Base-by-base conservation (phyloP, 1,139 yeast species). In the Geotrichum carabidarum region DNA sequence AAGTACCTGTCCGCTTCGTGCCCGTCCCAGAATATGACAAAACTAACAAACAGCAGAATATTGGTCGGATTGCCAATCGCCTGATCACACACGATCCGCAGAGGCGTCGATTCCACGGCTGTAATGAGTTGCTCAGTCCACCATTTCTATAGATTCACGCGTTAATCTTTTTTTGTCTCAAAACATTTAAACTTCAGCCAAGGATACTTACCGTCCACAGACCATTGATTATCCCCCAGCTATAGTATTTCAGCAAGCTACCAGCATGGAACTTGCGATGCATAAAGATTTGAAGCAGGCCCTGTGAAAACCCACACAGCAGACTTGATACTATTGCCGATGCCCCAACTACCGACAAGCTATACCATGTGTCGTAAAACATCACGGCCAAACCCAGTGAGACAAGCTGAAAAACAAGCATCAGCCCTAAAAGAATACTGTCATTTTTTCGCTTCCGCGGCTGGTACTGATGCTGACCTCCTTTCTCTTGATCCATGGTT, bases 161-260 rank as follows among this genome's bases (percentile, higher is more conserved):
- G n/a, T 12, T 12, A 14, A 35, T 12, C 2, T 35, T 3, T n/a
- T 22, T 22, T 3, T 22, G 27, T 22, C 27, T 22, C 27, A n/a
- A 34, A n/a, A 34, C 37, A 22, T 22, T n/a, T 22, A 22, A 22
- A 22, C 27, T 22, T 22, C 27, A 22, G 27, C 27, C 9, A 11
- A 15, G 17, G 30, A 9, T 18, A 59, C 65, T 46, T 54, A 63
- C 65, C 34, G 72, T 68, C 72, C 73, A 70, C 8, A 69, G 44
- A 3, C 74, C 74, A 32, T 68, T 67, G 40, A 67, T 55, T 12
- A 65, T 63, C 1, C 74, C 74, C 74, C 74, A 71, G 4, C 67
- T 65, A 50, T 71, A 70, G 56, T 68, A 71, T 59, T 69, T 70
- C 51, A 63, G 43, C n/a, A 70, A 54, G 27, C 55, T 58, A 7